Conservation (phyloP, 2,329 filamentous ascomycete species). For the Chaetomium sp. region DNA sequence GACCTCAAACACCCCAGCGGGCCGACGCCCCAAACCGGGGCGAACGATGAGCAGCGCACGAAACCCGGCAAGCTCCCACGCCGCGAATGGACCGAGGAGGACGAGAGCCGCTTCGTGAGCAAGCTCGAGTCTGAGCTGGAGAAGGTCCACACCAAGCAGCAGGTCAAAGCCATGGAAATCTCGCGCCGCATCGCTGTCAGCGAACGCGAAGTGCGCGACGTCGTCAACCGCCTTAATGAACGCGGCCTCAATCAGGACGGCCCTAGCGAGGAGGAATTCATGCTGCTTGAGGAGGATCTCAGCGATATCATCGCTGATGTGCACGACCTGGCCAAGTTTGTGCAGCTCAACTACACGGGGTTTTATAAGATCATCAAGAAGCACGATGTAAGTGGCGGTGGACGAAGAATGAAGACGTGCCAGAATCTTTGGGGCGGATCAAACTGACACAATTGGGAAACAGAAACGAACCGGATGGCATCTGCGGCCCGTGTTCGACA, state of each 20-base stretch:
- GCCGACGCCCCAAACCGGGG: slow-evolving; percentile 15
- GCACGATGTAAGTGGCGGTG: slow-evolving; percentile 66
- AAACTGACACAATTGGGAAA: not conserved
- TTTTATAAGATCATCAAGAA: slow-evolving; percentile 99
- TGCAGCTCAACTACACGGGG: slow-evolving; percentile 95
- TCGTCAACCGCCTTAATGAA: slow-evolving; percentile 67
- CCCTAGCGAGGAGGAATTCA: slow-evolving; percentile 85
- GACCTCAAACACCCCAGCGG: slow-evolving; percentile 71
- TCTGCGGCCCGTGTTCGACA: slow-evolving; percentile 91
- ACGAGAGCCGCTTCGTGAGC: slow-evolving; percentile 82
- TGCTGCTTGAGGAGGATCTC: slow-evolving; percentile 86
- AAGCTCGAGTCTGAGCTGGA: slow-evolving; percentile 88
- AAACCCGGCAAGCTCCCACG: slow-evolving; percentile 40
- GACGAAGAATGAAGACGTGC: not conserved
- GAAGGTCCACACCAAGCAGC: slow-evolving; percentile 96
- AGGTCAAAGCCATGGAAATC: slow-evolving; percentile 95
- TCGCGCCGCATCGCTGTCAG: slow-evolving; percentile 80
- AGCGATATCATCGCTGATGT: slow-evolving; percentile 98
- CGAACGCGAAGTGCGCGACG: slow-evolving; percentile 84
- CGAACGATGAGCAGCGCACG: slow-evolving; percentile 22
- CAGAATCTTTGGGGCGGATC: not conserved
- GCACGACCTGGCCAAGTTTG: slow-evolving; percentile 95
- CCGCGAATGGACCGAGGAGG: slow-evolving; percentile 79
- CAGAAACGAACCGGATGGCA: slow-evolving; percentile 94
- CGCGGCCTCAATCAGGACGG: slow-evolving; percentile 50